These are phyloP conservation scores for Pelomyxa schiedti DNA, from an alignment of 78 protist genomes.

Conservation along the genomic window DNA sequence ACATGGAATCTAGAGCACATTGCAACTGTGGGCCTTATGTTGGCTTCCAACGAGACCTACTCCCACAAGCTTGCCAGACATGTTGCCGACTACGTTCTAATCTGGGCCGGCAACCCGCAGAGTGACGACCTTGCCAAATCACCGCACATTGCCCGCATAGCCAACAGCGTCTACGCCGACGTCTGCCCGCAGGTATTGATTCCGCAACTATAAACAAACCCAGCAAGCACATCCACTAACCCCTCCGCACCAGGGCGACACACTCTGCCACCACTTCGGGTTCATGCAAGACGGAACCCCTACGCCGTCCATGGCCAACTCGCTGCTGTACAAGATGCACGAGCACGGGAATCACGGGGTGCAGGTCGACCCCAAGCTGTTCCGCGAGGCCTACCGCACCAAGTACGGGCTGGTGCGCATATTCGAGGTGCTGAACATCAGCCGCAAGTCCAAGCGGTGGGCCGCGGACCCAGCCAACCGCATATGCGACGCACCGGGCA, in stretches of 20 bases:
- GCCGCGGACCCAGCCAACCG: neutral
- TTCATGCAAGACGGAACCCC: neutral
- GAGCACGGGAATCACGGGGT: neutral
- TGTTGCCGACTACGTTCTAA: neutral
- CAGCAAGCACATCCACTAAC: too few species aligned
- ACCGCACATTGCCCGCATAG: neutral
- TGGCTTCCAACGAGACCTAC: neutral
- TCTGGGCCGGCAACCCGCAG: neutral
- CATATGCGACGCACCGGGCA: neutral
- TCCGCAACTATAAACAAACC: too few species aligned
- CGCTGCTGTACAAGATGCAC: conserved; percentile 1
- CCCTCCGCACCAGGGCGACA: too few species aligned
- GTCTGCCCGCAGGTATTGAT: neutral
- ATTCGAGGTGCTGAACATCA: neutral
- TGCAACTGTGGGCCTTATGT: neutral
- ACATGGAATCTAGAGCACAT: neutral
- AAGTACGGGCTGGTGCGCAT: conserved; percentile 2
- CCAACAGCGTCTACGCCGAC: neutral
- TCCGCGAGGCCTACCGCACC: neutral
- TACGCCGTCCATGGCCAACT: neutral
- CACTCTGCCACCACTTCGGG: neutral
- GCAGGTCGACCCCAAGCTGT: neutral
- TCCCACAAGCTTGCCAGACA: neutral
- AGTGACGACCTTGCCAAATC: neutral
- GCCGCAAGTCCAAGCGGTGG: neutral